phyloP scores from a whole-genome alignment of 345 rosid species.

The Brassica cretica region DNA sequence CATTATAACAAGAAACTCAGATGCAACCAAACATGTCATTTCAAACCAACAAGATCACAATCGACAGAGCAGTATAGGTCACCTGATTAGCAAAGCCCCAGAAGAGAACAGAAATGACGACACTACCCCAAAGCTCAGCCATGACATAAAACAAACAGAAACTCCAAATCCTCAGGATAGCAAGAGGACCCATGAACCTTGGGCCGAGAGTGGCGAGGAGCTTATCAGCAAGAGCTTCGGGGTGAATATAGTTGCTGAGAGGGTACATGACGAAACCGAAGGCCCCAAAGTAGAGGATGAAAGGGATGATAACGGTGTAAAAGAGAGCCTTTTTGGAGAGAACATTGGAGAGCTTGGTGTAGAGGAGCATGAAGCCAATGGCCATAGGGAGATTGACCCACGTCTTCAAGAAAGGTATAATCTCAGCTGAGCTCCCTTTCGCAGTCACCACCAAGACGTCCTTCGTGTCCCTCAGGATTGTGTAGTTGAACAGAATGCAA shows the following conservation, averaged over 20 bases:
- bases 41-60: not conserved
- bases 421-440: constrained; percentile 92
- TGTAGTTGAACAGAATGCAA: constrained; percentile 87
- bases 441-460: constrained; percentile 95
- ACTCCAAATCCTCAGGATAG: too few relatives aligned
- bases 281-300: constrained; percentile 88
- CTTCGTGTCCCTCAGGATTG: constrained; percentile 40
- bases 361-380: constrained; percentile 85
- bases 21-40: not conserved
- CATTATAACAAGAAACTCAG: constrained; percentile 8
- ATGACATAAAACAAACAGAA: too few relatives aligned
- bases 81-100: constrained; percentile 99
- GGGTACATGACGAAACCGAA: constrained; percentile 80
- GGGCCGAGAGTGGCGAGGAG: too few relatives aligned
- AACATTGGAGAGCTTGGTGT: constrained; percentile 72
- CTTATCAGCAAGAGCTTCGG: too few relatives aligned
- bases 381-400: constrained; percentile 99
- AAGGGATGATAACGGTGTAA: constrained; percentile 82
- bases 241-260: too few relatives aligned
- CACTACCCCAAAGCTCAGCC: too few relatives aligned
- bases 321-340: constrained; percentile 84
- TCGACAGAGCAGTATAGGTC: not conserved
- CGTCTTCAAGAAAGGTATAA: constrained; percentile 91
- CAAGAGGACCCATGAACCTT: too few relatives aligned
- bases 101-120: constrained; percentile 82